Conservation (phyloP, 139 green algal species). For the Coelastrella sp. region DNA sequence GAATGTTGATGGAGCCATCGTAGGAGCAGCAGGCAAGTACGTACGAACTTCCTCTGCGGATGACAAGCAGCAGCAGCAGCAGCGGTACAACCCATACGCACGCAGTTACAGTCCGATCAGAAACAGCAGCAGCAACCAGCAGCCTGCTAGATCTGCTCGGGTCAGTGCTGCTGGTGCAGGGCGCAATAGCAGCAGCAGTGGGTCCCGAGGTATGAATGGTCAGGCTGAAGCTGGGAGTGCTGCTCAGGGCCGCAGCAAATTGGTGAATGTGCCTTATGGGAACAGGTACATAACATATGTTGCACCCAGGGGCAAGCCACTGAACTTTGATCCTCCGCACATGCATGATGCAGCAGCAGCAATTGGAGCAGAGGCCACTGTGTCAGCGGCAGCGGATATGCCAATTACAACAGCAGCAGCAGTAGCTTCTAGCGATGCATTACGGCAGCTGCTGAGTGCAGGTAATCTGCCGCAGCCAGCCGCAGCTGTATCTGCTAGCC, state of each 20-base stretch:
- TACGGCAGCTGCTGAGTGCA: not conserved
- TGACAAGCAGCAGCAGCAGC: conserved; percentile 6
- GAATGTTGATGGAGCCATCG: not conserved
- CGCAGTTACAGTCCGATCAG: not conserved
- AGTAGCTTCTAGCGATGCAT: not conserved
- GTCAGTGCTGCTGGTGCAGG: not conserved
- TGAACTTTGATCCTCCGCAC: conserved; percentile 29
- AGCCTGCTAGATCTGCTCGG: not conserved
- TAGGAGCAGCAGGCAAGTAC: not conserved
- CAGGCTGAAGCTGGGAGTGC: not conserved
- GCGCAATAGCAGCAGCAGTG: conserved; percentile 13
- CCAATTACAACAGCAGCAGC: not conserved
- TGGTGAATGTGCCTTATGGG: conserved; percentile 28
- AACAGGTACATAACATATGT: conserved; percentile 35
- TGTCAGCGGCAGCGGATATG: not conserved
- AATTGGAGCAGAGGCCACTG: not conserved
- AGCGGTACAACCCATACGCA: not conserved
- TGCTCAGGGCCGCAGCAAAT: not conserved
- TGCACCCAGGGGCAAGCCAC: not conserved
- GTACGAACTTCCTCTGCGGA: too few species aligned
- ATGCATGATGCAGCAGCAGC: not conserved
- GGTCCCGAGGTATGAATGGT: not conserved
- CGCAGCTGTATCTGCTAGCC: conserved; percentile 7
- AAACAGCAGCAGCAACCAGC: not conserved
- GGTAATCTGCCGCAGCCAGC: not conserved